These are phyloP conservation scores for Calonectria hawksworthii DNA, from an alignment of 2,329 filamentous ascomycete species.

Conservation along the genomic window DNA sequence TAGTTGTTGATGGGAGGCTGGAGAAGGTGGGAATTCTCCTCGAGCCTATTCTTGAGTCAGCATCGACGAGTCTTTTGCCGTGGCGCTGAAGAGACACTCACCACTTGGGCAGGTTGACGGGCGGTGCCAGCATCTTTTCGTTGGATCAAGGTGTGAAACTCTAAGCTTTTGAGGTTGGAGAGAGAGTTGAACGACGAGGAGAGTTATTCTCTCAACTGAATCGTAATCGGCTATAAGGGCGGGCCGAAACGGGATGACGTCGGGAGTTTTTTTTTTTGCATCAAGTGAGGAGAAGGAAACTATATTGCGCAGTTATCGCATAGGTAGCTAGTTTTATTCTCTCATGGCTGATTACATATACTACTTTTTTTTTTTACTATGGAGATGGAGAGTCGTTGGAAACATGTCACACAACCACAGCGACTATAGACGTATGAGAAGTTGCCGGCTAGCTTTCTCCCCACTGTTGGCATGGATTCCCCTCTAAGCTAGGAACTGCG, in stretches of 20 bases:
- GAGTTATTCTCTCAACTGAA: conserved; percentile 1
- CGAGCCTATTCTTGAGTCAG: conserved; percentile 72
- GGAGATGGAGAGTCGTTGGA: conserved; percentile 15
- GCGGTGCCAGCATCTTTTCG: conserved; percentile 60
- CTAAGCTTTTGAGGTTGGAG: background rate
- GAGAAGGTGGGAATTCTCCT: conserved; percentile 91
- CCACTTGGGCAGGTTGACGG: conserved; percentile 72
- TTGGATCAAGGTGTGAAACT: background rate
- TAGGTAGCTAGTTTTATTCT: background rate
- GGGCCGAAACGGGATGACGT: conserved; percentile 17
- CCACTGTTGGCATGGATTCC: background rate
- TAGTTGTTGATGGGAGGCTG: conserved; percentile 98
- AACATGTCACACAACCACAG: background rate
- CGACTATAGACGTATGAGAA: conserved; percentile 9
- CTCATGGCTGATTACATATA: conserved; percentile 21
- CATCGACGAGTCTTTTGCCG: background rate
- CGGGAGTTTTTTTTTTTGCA: background rate
- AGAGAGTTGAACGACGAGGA: background rate
- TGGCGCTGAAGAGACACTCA: conserved; percentile 49
- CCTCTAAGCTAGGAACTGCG: background rate
- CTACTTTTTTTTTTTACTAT: conserved; percentile 4
- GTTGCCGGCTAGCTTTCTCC: background rate
- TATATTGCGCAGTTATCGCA: conserved; percentile 15
- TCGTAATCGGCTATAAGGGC: background rate
- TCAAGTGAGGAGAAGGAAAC: conserved; percentile 13